Evolutionary conservation across 2,329 filamentous ascomycete species (phyloP).

Genomic region (Macrophomina phaseolina): DNA sequence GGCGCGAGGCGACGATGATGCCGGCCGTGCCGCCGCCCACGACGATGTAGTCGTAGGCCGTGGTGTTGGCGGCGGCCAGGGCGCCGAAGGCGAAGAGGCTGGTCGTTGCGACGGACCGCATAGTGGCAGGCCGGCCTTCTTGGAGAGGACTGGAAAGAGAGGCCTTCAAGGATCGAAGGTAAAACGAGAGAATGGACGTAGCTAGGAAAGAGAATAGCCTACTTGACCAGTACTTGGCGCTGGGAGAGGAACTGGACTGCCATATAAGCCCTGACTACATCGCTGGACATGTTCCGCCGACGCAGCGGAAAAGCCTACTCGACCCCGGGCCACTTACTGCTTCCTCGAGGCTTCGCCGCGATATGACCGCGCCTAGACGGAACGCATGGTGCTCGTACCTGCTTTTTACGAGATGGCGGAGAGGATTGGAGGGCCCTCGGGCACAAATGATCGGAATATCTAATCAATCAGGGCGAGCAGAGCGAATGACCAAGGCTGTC

Average conservation of each 20-base stretch:
- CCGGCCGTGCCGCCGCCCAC: conserved; percentile 67
- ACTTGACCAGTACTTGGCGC: not conserved
- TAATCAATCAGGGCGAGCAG: conserved; percentile 4
- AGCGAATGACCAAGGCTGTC: not conserved
- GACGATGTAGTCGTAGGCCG: conserved; percentile 67
- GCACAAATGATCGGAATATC: conserved; percentile 13
- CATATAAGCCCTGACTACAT: conserved; percentile 2
- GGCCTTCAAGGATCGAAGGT: not conserved
- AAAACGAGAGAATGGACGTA: not conserved
- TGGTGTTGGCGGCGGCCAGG: conserved; percentile 40
- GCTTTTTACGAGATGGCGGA: conserved; percentile 6
- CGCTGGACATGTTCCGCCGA: no score
- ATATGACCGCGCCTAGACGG: conserved; percentile 13
- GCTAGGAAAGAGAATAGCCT: not conserved
- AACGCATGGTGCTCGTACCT: not conserved
- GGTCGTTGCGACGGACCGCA: not conserved
- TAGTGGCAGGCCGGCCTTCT: not conserved
- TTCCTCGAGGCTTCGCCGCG: not conserved
- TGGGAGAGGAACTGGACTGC: not conserved
- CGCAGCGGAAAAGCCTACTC: not conserved
- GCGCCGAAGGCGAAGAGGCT: not conserved
- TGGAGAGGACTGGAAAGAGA: not conserved
- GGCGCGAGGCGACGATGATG: conserved; percentile 64
- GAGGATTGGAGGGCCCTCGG: not conserved
- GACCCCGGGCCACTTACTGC: not conserved